Evolutionary conservation across 345 rosid genomes (phyloP).

Genomic region (Eucalyptus viminalis): DNA sequence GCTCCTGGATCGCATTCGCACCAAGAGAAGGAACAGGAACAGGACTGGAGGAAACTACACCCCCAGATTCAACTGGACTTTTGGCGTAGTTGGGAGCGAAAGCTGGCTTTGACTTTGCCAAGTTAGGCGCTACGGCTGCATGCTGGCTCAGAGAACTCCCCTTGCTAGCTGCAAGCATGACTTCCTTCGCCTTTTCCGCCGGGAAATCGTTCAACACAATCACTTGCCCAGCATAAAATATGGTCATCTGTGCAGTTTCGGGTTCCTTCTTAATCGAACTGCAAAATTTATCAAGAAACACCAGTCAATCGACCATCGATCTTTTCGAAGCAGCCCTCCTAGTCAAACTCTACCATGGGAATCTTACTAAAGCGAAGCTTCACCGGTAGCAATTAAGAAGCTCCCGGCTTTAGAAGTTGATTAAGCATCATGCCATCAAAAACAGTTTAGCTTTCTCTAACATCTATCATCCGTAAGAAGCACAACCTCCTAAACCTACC

Average conservation of each 20-base stretch:
- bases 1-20: slow-evolving; percentile 14
- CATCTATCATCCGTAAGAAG: neutral
- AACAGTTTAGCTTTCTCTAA: neutral
- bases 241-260: slow-evolving; percentile 64
- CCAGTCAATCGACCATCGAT: neutral
- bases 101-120: neutral
- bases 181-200: slow-evolving; percentile 65
- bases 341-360: neutral
- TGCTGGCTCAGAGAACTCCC: slow-evolving; percentile 15
- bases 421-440: neutral
- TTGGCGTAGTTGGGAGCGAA: neutral
- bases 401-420: neutral
- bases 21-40: neutral
- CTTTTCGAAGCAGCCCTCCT: neutral
- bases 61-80: neutral
- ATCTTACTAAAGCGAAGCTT: neutral
- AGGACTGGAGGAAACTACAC: neutral
- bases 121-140: neutral
- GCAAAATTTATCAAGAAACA: neutral
- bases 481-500: neutral
- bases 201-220: slow-evolving; percentile 58
- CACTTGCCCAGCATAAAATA: slow-evolving; percentile 74
- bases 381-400: neutral
- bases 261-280: slow-evolving; percentile 8
- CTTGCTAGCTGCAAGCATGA: slow-evolving; percentile 48